Evolutionary conservation across 2,329 filamentous ascomycete species (phyloP).

Genomic region (Trichophyton mentagrophytes): DNA sequence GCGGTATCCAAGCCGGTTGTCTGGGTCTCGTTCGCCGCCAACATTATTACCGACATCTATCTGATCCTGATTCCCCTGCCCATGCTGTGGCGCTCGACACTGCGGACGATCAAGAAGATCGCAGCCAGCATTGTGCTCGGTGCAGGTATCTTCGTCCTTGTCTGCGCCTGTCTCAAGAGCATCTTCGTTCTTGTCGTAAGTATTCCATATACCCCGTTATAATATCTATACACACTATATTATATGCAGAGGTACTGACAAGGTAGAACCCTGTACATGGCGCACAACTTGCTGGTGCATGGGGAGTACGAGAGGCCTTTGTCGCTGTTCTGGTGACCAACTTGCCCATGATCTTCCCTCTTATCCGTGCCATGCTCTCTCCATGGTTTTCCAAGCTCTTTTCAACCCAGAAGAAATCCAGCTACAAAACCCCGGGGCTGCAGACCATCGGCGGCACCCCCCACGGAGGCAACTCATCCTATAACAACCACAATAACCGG

Average conservation of each 20-base stretch:
- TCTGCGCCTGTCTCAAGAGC: slow-evolving; percentile 42
- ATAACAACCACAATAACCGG: not conserved
- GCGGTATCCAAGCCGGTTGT: slow-evolving; percentile 37
- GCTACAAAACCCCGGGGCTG: slow-evolving; percentile 19
- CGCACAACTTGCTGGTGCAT: slow-evolving; percentile 31
- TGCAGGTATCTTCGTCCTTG: slow-evolving; percentile 44
- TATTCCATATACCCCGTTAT: not conserved
- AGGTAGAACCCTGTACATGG: slow-evolving; percentile 18
- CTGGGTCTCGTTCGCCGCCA: slow-evolving; percentile 37
- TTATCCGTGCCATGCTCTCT: slow-evolving; percentile 19
- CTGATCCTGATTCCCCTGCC: slow-evolving; percentile 46
- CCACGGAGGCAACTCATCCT: slow-evolving; percentile 16
- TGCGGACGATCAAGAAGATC: slow-evolving; percentile 40
- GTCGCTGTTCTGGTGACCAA: slow-evolving; percentile 34
- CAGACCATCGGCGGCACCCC: slow-evolving; percentile 31
- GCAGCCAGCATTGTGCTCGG: slow-evolving; percentile 43
- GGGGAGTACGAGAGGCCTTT: slow-evolving; percentile 36
- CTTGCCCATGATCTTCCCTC: slow-evolving; percentile 32
- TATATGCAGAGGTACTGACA: slow-evolving; percentile 6
- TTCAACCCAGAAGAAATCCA: slow-evolving; percentile 14
- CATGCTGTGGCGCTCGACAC: slow-evolving; percentile 42
- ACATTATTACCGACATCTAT: slow-evolving; percentile 45
- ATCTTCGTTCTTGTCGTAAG: slow-evolving; percentile 37
- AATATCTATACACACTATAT: not conserved
- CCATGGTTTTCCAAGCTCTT: slow-evolving; percentile 15